These are phyloP conservation scores for maize (Zea mays) DNA, from an alignment of 176 grass and related monocot species.

Conservation along the genomic window Zm-B73-REFERENCE-NAM-5.0 NC_050105.1:85202501-85203000, in stretches of 20 bases:
- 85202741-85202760: not conserved
- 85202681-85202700: not conserved
- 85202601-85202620: conserved; percentile 23
- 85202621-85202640: not conserved
- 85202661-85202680: conserved; percentile 12
- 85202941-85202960: conserved; percentile 22
- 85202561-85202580: conserved; percentile 10
- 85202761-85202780: not conserved
- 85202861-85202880: not conserved
- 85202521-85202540: conserved; percentile 5
- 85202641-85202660: conserved; percentile 12
- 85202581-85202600: conserved; percentile 28
- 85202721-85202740: not conserved
- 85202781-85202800: conserved; percentile 1
- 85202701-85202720: not conserved
- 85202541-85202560: conserved; percentile 9
- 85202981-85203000: conserved; percentile 90
- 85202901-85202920: not conserved
- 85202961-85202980: conserved; percentile 68
- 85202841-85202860: not conserved
- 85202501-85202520: conserved; percentile 11
- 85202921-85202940: conserved; percentile 4
- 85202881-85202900: not conserved
- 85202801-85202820: conserved; percentile 3
- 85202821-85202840: not conserved